Conservation (phyloP, 352 stramenopile genomes). For the Plasmopara halstedii region DNA sequence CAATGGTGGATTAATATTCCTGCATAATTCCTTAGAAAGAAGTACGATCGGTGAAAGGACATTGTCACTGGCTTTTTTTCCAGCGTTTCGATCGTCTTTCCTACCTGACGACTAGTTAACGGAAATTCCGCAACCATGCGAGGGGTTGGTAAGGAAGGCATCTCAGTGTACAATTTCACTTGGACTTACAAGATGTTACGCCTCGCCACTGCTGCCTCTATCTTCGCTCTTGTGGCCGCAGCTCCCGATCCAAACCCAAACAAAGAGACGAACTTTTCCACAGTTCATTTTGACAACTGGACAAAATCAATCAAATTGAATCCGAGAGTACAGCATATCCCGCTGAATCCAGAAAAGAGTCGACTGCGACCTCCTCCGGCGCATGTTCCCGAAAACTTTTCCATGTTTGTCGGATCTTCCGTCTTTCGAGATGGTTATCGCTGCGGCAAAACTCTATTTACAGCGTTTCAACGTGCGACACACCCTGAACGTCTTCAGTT, state of each 20-base stretch:
- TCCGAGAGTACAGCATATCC: slow-evolving; percentile 61
- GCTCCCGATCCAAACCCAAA: neutral
- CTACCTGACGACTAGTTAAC: neutral
- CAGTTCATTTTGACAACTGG: neutral
- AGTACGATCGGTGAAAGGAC: too few species aligned
- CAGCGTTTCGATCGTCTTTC: neutral
- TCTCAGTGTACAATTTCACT: neutral
- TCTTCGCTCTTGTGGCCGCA: neutral
- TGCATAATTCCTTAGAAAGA: too few species aligned
- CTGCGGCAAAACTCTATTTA: slow-evolving; percentile 71
- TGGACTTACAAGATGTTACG: neutral
- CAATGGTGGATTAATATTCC: too few species aligned
- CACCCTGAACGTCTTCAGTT: slow-evolving; percentile 66
- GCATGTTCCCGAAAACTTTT: slow-evolving; percentile 30
- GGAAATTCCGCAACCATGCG: too few species aligned
- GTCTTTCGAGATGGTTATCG: slow-evolving; percentile 69
- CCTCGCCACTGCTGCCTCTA: neutral
- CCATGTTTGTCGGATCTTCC: slow-evolving; percentile 62
- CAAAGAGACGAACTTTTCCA: neutral
- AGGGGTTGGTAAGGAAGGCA: too few species aligned
- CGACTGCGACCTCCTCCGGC: slow-evolving; percentile 46
- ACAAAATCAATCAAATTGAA: slow-evolving; percentile 4
- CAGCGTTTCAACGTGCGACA: slow-evolving; percentile 47
- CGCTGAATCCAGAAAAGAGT: slow-evolving; percentile 17
- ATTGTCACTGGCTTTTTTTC: too few species aligned